Evolutionary conservation across 805 yeast species (phyloP), one percentile per base, ranked within the genome.

Genomic region (Schizosaccharomyces pombe): DNA sequence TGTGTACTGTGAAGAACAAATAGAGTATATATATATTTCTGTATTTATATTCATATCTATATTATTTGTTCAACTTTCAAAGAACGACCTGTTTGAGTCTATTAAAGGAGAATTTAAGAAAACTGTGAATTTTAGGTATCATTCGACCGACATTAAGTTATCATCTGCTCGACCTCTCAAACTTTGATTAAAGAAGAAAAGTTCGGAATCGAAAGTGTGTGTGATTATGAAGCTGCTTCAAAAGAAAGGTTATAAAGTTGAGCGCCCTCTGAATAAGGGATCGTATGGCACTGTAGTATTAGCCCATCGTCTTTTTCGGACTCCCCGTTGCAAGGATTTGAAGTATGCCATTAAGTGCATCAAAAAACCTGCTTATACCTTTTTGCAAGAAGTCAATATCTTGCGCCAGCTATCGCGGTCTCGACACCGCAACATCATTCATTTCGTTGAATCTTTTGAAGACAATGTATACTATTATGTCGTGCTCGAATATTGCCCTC

Each of bases 261-360:
- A 49, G 33, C 53, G 39, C 19, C 31, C 24, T 19, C 76, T 89
- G 57, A 84, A 87, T 63, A 87, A 85, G 65, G 97, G 97, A 31
- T 85, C 96, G 0, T 89, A 85, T 66, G 97, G 97, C 53, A 75
- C 82, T 52, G 97, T 89, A 6, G 79, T 93, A 1, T 72, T 89
- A 28, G 54, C 54, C 3, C 43, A 24, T 34, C 28, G 30, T 1
- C 31, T 43, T 5, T 26, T 22, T 8, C 28, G 49, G 3, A 43
- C 49, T 22, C 3, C 2, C 22, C 30, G 32, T 2, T 30, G 22
- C 11, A 28, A 28, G n/a, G 68, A 70, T 55, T 67, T 33, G 19
- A 28, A 82, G 52, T 93, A 83, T 30, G 97, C 96, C 2, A 78
- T 89, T 57, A 87, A 89, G 67, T 84, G 83, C 64, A 80, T 86